phyloP scores from a whole-genome alignment of 441 rosid species.

The Daphne laureola region DNA sequence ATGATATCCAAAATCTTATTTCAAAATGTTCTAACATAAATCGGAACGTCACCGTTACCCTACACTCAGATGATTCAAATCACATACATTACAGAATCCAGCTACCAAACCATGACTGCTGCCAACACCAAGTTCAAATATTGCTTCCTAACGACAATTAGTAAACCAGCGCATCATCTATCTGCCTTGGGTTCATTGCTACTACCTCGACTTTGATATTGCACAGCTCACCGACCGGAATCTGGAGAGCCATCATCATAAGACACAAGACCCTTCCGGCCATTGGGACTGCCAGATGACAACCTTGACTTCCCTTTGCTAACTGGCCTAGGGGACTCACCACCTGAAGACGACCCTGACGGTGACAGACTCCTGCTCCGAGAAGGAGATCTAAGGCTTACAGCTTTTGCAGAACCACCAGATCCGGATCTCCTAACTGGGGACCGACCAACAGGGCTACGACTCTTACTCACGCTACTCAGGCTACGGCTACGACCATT shows the following conservation, averaged over 20 bases:
- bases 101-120: background rate
- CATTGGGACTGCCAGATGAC: conserved; percentile 53
- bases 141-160: no score
- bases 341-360: conserved; percentile 47
- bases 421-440: conserved; percentile 40
- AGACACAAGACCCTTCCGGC: conserved; percentile 58
- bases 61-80: no score
- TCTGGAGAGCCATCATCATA: conserved; percentile 75
- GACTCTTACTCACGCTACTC: conserved; percentile 52
- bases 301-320: conserved; percentile 57
- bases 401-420: conserved; percentile 30
- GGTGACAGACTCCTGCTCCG: conserved; percentile 45
- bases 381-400: conserved; percentile 45
- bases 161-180: no score
- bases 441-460: conserved; percentile 34
- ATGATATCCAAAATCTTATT: no score
- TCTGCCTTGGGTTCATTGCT: no score
- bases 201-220: no score
- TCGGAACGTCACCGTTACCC: no score
- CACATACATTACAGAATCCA: no score
- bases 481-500: conserved; percentile 43
- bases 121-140: background rate
- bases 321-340: conserved; percentile 49
- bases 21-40: no score
- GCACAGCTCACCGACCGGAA: conserved; percentile 22